These are phyloP conservation scores for Ogataea methylovora DNA, from an alignment of 805 yeast species.

Conservation along the genomic window DNA sequence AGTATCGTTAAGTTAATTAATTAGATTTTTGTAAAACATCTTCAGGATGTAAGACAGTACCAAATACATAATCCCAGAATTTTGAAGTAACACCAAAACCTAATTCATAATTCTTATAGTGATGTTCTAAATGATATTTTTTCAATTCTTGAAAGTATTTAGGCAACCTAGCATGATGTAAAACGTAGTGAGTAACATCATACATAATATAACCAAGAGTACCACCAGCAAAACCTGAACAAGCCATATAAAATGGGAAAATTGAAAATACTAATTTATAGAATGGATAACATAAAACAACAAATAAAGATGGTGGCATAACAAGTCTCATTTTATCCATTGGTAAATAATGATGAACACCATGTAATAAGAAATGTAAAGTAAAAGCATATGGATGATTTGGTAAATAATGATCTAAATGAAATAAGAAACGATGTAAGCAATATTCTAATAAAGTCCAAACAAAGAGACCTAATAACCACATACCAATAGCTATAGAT, in stretches of 20 bases:
- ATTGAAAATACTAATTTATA: slow-evolving; percentile 67
- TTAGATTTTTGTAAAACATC: slow-evolving; percentile 35
- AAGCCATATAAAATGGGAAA: slow-evolving; percentile 78
- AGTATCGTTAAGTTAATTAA: slow-evolving; percentile 9
- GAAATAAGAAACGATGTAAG: slow-evolving; percentile 89
- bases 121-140: slow-evolving; percentile 93
- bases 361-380: slow-evolving; percentile 85
- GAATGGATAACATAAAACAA: slow-evolving; percentile 70
- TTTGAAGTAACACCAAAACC: slow-evolving; percentile 95
- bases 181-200: slow-evolving; percentile 88
- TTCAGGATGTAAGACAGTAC: slow-evolving; percentile 58
- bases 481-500: slow-evolving; percentile 45
- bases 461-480: slow-evolving; percentile 73
- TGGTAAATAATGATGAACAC: slow-evolving; percentile 95
- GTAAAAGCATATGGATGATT: slow-evolving; percentile 68
- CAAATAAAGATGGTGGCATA: slow-evolving; percentile 88
- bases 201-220: slow-evolving; percentile 87
- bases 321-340: slow-evolving; percentile 93
- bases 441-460: slow-evolving; percentile 92
- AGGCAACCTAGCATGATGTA: slow-evolving; percentile 87
- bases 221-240: slow-evolving; percentile 94
- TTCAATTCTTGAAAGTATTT: slow-evolving; percentile 67
- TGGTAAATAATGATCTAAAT: slow-evolving; percentile 82
- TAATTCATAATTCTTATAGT: slow-evolving; percentile 91
- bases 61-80: slow-evolving; percentile 92